These are phyloP conservation scores for Pseudisothecium myosuroides DNA, from an alignment of 225 moss, liverwort and hornwort genomes.

Conservation along the genomic window DNA sequence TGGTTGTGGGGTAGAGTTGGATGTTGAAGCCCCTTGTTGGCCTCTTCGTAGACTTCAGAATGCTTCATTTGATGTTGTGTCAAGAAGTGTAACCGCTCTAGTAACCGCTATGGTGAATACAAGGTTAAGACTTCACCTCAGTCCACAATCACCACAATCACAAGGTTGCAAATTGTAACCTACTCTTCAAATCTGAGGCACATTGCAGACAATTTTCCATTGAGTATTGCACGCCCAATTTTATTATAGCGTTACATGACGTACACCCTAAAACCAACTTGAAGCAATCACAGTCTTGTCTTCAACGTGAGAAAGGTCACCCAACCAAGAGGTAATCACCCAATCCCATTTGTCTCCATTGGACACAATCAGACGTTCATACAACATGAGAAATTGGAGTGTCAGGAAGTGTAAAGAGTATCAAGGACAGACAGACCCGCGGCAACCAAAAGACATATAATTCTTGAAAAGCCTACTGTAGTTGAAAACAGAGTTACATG, in stretches of 20 bases:
- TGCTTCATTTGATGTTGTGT: neutral
- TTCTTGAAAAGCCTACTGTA: no score
- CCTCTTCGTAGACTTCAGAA: neutral
- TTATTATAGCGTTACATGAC: no score
- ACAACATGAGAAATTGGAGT: neutral
- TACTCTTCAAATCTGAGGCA: neutral
- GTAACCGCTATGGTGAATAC: neutral
- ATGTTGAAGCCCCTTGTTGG: neutral
- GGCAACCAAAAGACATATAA: no score
- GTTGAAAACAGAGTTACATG: no score
- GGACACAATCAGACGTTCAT: neutral
- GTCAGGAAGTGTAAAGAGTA: neutral
- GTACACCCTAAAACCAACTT: no score
- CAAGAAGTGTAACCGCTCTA: neutral
- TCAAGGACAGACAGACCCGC: no score
- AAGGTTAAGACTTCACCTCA: no score
- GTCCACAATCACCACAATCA: neutral
- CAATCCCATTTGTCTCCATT: neutral
- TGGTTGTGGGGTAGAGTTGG: neutral
- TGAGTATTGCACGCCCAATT: no score
- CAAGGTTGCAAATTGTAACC: neutral
- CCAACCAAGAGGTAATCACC: neutral
- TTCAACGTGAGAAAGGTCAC: neutral
- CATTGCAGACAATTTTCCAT: neutral
- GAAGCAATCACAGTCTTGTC: neutral